Percentiles rank a stretch among this genome's conserved stretches.
These are phyloP conservation scores for Fulvia fulva DNA, from an alignment of 2,329 filamentous ascomycete species.

Conservation along the genomic window DNA sequence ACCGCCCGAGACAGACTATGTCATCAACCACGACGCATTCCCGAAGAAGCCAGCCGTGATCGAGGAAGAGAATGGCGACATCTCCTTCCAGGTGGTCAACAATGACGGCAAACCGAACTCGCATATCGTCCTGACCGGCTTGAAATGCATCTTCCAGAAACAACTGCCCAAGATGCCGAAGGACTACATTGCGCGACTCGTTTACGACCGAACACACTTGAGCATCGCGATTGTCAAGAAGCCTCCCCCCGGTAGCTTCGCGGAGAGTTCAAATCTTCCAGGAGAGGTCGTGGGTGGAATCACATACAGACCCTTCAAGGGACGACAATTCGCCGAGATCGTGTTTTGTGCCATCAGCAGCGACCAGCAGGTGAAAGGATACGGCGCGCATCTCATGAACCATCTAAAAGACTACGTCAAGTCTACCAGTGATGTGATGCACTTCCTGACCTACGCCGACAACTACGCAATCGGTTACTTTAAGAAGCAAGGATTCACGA, in stretches of 20 bases:
- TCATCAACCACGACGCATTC: slow-evolving; percentile 57
- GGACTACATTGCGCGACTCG: slow-evolving; percentile 94
- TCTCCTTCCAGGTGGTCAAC: slow-evolving; percentile 96
- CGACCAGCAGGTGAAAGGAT: slow-evolving; percentile 97
- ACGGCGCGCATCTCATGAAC: slow-evolving; percentile 95
- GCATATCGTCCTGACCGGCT: slow-evolving; percentile 86
- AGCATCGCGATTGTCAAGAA: slow-evolving; percentile 98
- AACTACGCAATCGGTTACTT: slow-evolving; percentile 99
- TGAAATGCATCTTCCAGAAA: slow-evolving; percentile 98
- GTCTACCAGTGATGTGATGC: slow-evolving; percentile 93
- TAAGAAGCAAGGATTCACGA: slow-evolving; percentile 98
- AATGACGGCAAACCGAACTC: slow-evolving; percentile 87
- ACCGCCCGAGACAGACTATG: slow-evolving; percentile 32
- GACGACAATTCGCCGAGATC: slow-evolving; percentile 91
- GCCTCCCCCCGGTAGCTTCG: slow-evolving; percentile 53
- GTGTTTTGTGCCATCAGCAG: slow-evolving; percentile 98
- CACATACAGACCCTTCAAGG: slow-evolving; percentile 91
- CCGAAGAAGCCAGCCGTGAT: slow-evolving; percentile 91
- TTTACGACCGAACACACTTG: slow-evolving; percentile 94
- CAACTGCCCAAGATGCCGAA: slow-evolving; percentile 99
- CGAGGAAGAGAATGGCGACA: slow-evolving; percentile 89
- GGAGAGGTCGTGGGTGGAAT: slow-evolving; percentile 65
- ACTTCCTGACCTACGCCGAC: slow-evolving; percentile 97
- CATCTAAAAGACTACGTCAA: slow-evolving; percentile 98
- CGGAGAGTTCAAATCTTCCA: slow-evolving; percentile 27